Percentiles rank a stretch among this genome's conserved stretches.
These are phyloP conservation scores for Mortierella sp. DNA, from an alignment of 371 early-diverging fungal species.

Conservation along the genomic window DNA sequence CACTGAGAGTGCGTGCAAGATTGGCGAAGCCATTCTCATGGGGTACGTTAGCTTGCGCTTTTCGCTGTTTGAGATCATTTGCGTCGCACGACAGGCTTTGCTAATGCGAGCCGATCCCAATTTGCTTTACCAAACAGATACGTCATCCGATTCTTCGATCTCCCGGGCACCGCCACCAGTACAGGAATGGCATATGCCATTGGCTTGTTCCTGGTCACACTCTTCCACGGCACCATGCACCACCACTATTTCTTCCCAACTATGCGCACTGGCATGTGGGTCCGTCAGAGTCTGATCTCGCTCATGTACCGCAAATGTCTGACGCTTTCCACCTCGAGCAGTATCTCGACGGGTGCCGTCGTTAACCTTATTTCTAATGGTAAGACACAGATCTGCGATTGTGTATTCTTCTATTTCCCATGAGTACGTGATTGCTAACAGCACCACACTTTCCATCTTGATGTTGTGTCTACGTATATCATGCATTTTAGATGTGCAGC, in stretches of 20 bases:
- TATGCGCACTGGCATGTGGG: slow-evolving; percentile 52
- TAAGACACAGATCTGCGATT: slow-evolving; percentile 7
- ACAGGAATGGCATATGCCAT: slow-evolving; percentile 52
- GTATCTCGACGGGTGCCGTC: slow-evolving; percentile 54
- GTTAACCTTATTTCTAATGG: slow-evolving; percentile 59
- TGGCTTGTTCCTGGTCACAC: slow-evolving; percentile 42
- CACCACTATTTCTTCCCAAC: slow-evolving; percentile 57
- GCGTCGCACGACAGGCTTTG: too few relatives aligned
- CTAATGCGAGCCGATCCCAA: background rate
- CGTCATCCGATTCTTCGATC: slow-evolving; percentile 54
- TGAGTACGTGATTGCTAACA: too few relatives aligned
- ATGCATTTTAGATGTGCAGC: slow-evolving; percentile 58
- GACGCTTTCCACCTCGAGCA: slow-evolving; percentile 50
- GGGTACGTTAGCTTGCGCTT: slow-evolving; percentile 29
- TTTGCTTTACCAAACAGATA: slow-evolving; percentile 18
- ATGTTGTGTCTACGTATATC: background rate
- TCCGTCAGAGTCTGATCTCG: slow-evolving; percentile 48
- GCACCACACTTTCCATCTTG: too few relatives aligned
- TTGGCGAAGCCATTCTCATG: slow-evolving; percentile 54
- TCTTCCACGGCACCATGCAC: slow-evolving; percentile 52
- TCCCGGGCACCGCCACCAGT: slow-evolving; percentile 13
- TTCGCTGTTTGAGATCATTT: background rate
- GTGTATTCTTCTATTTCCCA: too few relatives aligned
- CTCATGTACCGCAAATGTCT: slow-evolving; percentile 58
- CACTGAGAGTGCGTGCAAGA: slow-evolving; percentile 48